Percentiles rank a stretch among this genome's conserved stretches.
Conservation (phyloP, 148 eudicot genomes). For the Gaultheria prostrata region DNA sequence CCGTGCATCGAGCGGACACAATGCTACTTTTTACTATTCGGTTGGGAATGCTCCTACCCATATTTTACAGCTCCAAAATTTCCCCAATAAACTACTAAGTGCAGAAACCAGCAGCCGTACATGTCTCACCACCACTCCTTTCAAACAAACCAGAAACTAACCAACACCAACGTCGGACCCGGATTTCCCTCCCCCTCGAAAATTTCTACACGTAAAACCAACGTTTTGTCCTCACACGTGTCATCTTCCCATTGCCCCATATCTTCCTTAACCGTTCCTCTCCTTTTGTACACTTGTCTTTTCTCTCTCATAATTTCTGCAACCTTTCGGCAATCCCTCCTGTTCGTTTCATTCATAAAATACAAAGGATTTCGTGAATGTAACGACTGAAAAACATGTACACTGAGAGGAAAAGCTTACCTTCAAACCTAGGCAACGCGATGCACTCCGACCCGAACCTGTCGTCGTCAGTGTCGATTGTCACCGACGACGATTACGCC, state of each 20-base stretch:
- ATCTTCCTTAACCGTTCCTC: background rate
- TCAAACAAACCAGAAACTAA: background rate
- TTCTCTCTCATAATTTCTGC: background rate
- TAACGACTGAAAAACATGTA: background rate
- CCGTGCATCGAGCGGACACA: too few species aligned
- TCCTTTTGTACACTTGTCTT: background rate
- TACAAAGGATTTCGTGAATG: background rate
- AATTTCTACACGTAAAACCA: conserved; percentile 8
- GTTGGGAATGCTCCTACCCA: background rate
- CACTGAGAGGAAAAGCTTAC: background rate
- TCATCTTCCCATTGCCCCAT: conserved; percentile 12
- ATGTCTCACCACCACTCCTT: background rate
- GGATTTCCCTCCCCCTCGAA: conserved; percentile 15
- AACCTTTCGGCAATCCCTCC: conserved; percentile 8
- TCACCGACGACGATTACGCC: background rate
- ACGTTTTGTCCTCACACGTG: conserved; percentile 15
- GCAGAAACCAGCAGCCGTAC: background rate
- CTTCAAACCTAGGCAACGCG: conserved; percentile 11
- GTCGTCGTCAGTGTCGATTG: conserved; percentile 20
- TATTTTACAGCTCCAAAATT: background rate
- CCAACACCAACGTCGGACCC: background rate
- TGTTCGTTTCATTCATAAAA: background rate
- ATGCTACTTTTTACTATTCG: too few species aligned
- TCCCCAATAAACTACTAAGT: background rate
- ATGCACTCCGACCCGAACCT: conserved; percentile 33